Base-by-base conservation (phyloP, 192 early-diverging fungal genomes). In the Coemansia sp. region DNA sequence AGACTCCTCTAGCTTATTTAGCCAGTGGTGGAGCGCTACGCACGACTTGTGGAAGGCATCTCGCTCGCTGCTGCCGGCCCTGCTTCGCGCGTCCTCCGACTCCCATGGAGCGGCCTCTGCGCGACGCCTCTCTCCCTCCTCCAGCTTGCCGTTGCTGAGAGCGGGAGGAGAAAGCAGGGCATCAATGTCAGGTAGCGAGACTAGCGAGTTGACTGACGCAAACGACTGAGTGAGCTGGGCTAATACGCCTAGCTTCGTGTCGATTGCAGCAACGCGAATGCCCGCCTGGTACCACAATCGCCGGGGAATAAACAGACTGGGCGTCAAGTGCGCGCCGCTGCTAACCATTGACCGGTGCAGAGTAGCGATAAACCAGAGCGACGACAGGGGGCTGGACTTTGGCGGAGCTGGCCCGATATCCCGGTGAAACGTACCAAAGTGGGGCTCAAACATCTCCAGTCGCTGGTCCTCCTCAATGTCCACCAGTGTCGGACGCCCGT, bases 281-380 rank as follows among this genome's bases (percentile, higher is more conserved):
- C 79, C 83, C 2, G 69, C 49, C 59, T 85, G 83, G 71, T 59
- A 85, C 83, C 83, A 85, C 40, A 85, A 42, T 8, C 83, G 77
- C 29, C 78, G 74, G 2, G 83, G 79, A 22, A 85, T 74, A 54
- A 60, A 85, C 60, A 85, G 63, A 25, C 70, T 77, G 11, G 73
- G 47, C 2, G 83, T 85, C 57, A 85, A 35, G 29, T 80, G 65
- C 6, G 78, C 83, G 2, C 83, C 83, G 47, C 61, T 47, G 32
- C 59, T 71, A 19, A 77, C 74, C 74, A 80, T 85, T 12, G 81
- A 83, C 29, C 74, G 56, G 35, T 77, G 74, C n/a, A 85, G 72
- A 6, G 78, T 81, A 51, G 57, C 65, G 12, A 85, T 71, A 40
- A 81, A 75, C 83, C 83, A 85, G 20, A 85, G 59, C 27, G 83